These are phyloP conservation scores for Mycena vulgaris DNA, from an alignment of 768 basidiomycete genomes.

Conservation along the genomic window DNA sequence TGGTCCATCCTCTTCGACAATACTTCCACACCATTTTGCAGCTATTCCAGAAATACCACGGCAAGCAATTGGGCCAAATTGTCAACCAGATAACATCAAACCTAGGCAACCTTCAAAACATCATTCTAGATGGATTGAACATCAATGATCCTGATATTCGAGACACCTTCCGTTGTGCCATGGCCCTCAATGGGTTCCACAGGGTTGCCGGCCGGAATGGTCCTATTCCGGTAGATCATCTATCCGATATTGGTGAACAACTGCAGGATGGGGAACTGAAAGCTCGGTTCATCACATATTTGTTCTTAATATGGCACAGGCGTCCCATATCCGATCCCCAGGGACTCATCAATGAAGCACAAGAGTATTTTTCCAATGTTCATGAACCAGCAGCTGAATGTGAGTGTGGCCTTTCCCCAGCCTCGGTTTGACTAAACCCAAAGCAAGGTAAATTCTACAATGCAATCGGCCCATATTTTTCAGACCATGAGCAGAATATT, in stretches of 20 bases:
- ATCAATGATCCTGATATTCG: background rate
- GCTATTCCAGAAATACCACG: background rate
- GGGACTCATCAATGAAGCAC: background rate
- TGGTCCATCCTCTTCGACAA: background rate
- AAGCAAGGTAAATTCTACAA: background rate
- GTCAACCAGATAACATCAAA: slow-evolving; percentile 7
- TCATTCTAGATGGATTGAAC: background rate
- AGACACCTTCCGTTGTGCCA: background rate
- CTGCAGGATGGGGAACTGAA: background rate
- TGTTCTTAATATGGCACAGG: background rate
- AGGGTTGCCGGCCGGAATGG: background rate
- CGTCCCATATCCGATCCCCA: background rate
- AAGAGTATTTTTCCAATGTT: background rate
- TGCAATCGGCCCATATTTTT: background rate
- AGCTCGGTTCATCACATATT: background rate
- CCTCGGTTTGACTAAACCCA: background rate
- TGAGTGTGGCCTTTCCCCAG: background rate
- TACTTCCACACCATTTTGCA: background rate
- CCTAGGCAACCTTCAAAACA: background rate
- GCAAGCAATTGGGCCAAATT: background rate
- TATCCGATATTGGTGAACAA: background rate
- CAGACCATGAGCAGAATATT: background rate
- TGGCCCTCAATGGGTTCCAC: background rate
- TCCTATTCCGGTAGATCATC: background rate
- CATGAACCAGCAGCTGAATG: background rate